Evolutionary conservation across 106 monocot species (phyloP).

Genomic region (Apostasia ramifera): DNA sequence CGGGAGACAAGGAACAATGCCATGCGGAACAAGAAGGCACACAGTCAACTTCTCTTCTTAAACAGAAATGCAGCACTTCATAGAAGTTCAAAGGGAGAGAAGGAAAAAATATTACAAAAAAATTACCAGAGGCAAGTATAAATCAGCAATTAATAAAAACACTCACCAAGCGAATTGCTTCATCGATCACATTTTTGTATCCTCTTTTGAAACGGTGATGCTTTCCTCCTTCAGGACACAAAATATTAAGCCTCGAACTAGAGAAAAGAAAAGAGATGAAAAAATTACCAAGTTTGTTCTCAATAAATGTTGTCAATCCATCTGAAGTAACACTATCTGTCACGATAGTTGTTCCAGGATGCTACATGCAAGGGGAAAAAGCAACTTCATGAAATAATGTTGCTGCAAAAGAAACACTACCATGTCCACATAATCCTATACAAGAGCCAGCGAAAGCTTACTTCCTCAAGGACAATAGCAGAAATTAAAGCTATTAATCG

Average conservation of each 20-base stretch:
- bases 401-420: not conserved
- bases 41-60: too few species aligned
- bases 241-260: slow-evolving; percentile 7
- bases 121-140: too few species aligned
- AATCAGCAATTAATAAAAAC: not conserved
- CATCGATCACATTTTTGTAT: slow-evolving; percentile 99
- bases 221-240: slow-evolving; percentile 55
- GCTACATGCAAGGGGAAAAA: slow-evolving; percentile 34
- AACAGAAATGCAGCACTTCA: not conserved
- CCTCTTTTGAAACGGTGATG: slow-evolving; percentile 98
- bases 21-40: too few species aligned
- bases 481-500: slow-evolving; percentile 94
- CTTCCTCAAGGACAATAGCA: slow-evolving; percentile 93
- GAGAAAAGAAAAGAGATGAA: not conserved
- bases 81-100: not conserved
- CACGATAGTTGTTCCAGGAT: slow-evolving; percentile 89
- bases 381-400: slow-evolving; percentile 1
- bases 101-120: not conserved
- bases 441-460: slow-evolving; percentile 21
- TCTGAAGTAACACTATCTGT: slow-evolving; percentile 99
- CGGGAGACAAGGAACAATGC: too few species aligned
- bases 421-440: not conserved
- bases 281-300: slow-evolving; percentile 84
- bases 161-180: slow-evolving; percentile 93
- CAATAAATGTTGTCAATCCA: slow-evolving; percentile 92